Base-by-base conservation (phyloP, 2,329 filamentous ascomycete species). In the Exophiala sideris region DNA sequence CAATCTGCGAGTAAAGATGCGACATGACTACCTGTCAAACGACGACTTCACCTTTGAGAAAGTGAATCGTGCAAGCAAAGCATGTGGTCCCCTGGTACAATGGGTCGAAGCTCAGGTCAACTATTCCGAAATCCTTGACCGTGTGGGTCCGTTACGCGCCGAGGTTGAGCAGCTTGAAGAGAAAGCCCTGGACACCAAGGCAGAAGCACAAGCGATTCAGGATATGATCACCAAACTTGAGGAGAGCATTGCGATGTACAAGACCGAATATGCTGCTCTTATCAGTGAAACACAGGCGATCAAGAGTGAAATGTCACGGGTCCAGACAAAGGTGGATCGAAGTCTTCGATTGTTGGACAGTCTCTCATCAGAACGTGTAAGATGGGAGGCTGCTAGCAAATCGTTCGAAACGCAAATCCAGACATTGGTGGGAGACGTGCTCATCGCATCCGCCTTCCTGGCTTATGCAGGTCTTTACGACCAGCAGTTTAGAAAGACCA, bases 341-440 rank as follows among this genome's bases (percentile, higher is more conserved):
- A 97, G 92, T 76, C 89, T 96, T 59, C 87, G 91, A 66, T 80
- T 99, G 45, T 85, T 99, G 16, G 92, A 96, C 73, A 96, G 91
- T 73, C 78, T 99, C 62, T 95, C 94, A 7, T 96, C 92, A 3
- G 94, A 99, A 75, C 84, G 92, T 71, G 83, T 82, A 36, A 86
- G 94, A 67, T 99, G 94, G 94, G 94, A 99, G 68, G 89, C 92
- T 66, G 91, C 91, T 64, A 99, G 94, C 81, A 95, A 88, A 74
- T 96, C 92, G 0, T 99, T 99, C 70, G 92, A 97, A 71, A 95
- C 91, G 2, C 94, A 99, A 70, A 97, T 99, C 69, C 88, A 89
- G 71, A 99, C 94, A 2, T 84, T 99, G 48, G 89, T 99, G 35
- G 94, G 94, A 58, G 94, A 99, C 68, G 92, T 96, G 46, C 81